Conservation (phyloP, 805 yeast species). For the Candida patagonica region DNA sequence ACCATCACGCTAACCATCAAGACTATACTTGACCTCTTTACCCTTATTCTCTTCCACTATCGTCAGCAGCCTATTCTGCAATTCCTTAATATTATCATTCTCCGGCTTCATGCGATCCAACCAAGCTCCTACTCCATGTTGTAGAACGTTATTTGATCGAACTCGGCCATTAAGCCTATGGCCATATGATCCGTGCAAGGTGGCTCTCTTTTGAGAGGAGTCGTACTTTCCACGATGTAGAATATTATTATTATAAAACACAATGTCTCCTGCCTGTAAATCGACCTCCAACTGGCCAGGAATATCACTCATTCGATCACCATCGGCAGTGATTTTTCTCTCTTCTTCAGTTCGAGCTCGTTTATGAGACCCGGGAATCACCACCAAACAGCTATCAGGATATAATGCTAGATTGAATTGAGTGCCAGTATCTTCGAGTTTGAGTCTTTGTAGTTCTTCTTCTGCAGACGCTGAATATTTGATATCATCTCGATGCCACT, state of each 20-base stretch:
- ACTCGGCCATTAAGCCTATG: slow-evolving; percentile 32
- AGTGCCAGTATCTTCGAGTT: slow-evolving; percentile 37
- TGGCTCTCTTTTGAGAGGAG: slow-evolving; percentile 32
- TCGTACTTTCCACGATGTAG: slow-evolving; percentile 40
- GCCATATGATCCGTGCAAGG: slow-evolving; percentile 45
- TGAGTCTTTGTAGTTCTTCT: slow-evolving; percentile 35
- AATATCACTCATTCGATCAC: slow-evolving; percentile 25
- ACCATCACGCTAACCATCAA: slow-evolving; percentile 15
- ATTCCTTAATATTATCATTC: slow-evolving; percentile 9
- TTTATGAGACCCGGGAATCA: slow-evolving; percentile 39
- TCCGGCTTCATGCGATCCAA: slow-evolving; percentile 11
- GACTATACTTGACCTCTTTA: slow-evolving; percentile 6
- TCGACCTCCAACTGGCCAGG: slow-evolving; percentile 28
- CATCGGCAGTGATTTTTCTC: slow-evolving; percentile 26
- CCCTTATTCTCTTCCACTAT: slow-evolving; percentile 13
- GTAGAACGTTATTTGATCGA: slow-evolving; percentile 43
- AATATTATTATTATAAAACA: slow-evolving; percentile 42
- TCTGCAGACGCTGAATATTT: slow-evolving; percentile 38
- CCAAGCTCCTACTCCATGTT: slow-evolving; percentile 45
- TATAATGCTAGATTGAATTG: slow-evolving; percentile 44
- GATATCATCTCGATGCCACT: slow-evolving; percentile 46
- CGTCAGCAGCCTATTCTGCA: slow-evolving; percentile 8
- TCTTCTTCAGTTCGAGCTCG: slow-evolving; percentile 39
- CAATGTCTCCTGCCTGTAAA: slow-evolving; percentile 41
- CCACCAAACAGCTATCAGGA: slow-evolving; percentile 39